Base-by-base conservation (phyloP, 2,329 filamentous ascomycete species). In the Aaosphaeria pasadenensis region DNA sequence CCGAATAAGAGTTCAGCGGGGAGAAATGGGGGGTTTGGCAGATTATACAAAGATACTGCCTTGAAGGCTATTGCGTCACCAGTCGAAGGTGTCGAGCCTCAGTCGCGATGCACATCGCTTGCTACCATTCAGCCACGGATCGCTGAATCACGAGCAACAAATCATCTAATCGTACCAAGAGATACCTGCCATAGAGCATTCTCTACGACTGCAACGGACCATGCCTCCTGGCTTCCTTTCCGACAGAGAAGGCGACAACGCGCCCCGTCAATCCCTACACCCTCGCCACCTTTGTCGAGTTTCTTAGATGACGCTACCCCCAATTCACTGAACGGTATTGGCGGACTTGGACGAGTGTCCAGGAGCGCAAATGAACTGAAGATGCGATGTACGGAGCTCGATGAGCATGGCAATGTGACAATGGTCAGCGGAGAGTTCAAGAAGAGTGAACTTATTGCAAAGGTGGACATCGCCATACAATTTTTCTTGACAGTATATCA, bases 381-480 rank as follows among this genome's bases (percentile, higher is more conserved):
- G 50, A 77, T 99, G 57, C 82, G 94, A 46, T 99, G 94, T 67
- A 99, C 94, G 1, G 94, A 99, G 71, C 89, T 97, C 50, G 91
- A 97, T 62, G 90, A 91, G 68, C 84, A 89, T 63, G 94, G 94
- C 38, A 88, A 95, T 60, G 91, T 96, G 29, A 95, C 92, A 17
- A 77, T 97, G 49, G 88, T 95, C 17, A 95, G 95, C 66, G 90
- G 91, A 50, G 94, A 97, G 71, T 97, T 96, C 72, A 95, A 94
- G 74, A 99, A 99, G 79, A 94, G 85, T 62, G 94, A 99, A 74
- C 78, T 99, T 42, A 97, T 96, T 70, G 91, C 91, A 45, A 96
- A 94, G 80, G 89, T 91, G 71, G 17, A 24, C 17, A 24, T 24
- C 45, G 71, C 63, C 30, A 5, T 42, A 30, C 11, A 43, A 43